Base-by-base conservation (phyloP, 2,329 filamentous ascomycete species). In the Trichoderma pleuroti region DNA sequence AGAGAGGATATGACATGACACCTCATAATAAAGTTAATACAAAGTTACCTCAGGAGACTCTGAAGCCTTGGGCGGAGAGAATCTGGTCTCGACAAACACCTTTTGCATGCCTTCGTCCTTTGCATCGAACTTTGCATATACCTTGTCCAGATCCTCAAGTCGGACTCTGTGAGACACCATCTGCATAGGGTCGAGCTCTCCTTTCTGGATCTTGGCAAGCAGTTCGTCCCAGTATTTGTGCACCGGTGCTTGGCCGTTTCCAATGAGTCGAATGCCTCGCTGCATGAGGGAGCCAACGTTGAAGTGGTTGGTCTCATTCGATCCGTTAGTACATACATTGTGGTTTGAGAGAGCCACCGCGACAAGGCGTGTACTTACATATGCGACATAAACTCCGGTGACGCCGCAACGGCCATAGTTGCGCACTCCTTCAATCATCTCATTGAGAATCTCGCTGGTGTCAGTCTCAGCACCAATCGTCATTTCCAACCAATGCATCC, bases 201-300 rank as follows among this genome's bases (percentile, higher is more conserved):
- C 89, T 26, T 84, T 84, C 75, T 90, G 86, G 72, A 97, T 91
- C 80, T 84, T 82, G 72, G 87, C 82, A 59, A 96, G 84, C n/a
- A 97, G 84, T 4, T 92, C 87, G 28, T 93, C 85, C 93, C 93
- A 97, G 82, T 97, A 96, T 76, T 90, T 88, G 76, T 95, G 92
- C 0, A 97, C 92, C 0, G 93, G 93, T 0, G 87, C 87, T 75
- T 90, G 88, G 1, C 87, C 87, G 75, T 89, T 89, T 21, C 88
- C 88, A 56, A 89, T 94, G 57, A 97, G 86, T 1, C 92, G 90
- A 74, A 97, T 89, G n/a, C 93, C 93, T 36, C 92, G 90, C 81
- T 97, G 89, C 93, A 97, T 97, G 16, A 97, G 78, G 0, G 92
- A 90, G 11, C 93, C 93, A 74, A 67, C 24, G 26, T 72, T 72